A percentile compares a stretch with the other conserved stretches of the same genome.
These are phyloP conservation scores for Abortiporus biennis DNA, from an alignment of 1,284 basidiomycete species.

Conservation along the genomic window DNA sequence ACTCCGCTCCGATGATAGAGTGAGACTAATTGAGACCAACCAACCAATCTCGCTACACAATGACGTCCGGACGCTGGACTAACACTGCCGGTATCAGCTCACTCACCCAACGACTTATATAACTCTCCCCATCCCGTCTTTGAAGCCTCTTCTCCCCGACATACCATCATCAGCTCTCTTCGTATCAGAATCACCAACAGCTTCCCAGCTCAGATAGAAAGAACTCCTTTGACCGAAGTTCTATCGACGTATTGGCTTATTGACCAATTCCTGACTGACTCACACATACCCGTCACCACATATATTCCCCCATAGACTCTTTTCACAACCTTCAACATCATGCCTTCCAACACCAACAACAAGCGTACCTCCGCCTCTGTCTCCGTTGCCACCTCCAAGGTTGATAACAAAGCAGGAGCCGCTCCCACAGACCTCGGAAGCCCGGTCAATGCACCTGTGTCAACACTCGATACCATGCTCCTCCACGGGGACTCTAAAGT, in stretches of 20 bases:
- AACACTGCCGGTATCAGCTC: no score
- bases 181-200: neutral
- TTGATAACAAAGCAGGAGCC: conserved; percentile 1
- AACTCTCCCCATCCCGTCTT: no score
- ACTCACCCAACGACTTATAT: no score
- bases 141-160: neutral
- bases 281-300: neutral
- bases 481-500: conserved; percentile 29
- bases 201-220: neutral
- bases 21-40: no score
- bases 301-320: neutral
- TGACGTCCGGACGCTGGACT: no score
- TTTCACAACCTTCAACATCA: conserved; percentile 3
- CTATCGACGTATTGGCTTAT: neutral
- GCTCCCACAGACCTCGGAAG: conserved; percentile 1
- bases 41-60: no score
- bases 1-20: no score
- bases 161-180: neutral
- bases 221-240: no score
- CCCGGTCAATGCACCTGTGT: conserved; percentile 1
- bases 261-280: neutral
- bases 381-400: conserved; percentile 1
- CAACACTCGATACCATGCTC: conserved; percentile 1
- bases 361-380: neutral
- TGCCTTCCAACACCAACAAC: conserved; percentile 9